Evolutionary conservation across 345 rosid genomes (phyloP).

Genomic region (Ceriops decandra): DNA sequence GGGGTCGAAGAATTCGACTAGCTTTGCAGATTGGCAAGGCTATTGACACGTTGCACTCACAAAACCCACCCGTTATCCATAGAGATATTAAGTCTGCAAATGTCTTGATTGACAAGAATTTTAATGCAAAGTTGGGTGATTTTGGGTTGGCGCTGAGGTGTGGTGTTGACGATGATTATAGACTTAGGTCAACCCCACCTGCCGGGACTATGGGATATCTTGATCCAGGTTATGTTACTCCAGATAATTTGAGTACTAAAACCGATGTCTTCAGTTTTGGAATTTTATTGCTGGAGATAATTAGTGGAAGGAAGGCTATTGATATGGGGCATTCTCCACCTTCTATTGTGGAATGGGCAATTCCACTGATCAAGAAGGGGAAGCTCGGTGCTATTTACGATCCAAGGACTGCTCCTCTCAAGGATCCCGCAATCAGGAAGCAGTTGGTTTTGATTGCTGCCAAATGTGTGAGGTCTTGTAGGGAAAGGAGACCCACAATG

Average conservation of each 20-base stretch:
- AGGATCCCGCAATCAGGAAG: slow-evolving; percentile 66
- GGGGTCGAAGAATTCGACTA: slow-evolving; percentile 76
- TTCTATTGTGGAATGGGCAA: slow-evolving; percentile 93
- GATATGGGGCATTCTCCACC: slow-evolving; percentile 90
- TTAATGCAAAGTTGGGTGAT: slow-evolving; percentile 88
- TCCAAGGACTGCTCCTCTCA: slow-evolving; percentile 60
- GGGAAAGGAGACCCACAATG: slow-evolving; percentile 93
- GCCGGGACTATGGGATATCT: slow-evolving; percentile 98
- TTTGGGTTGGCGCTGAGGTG: slow-evolving; percentile 90
- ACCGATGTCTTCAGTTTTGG: slow-evolving; percentile 97
- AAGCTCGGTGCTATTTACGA: slow-evolving; percentile 73
- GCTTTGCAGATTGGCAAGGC: slow-evolving; percentile 89
- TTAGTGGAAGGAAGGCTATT: slow-evolving; percentile 93
- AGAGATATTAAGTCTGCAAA: slow-evolving; percentile 96
- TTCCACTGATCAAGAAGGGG: slow-evolving; percentile 82
- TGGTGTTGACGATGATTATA: slow-evolving; percentile 61
- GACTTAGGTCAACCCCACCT: slow-evolving; percentile 85
- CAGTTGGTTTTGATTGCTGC: slow-evolving; percentile 81
- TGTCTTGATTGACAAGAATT: slow-evolving; percentile 82
- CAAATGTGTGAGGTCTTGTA: slow-evolving; percentile 91
- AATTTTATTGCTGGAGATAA: slow-evolving; percentile 86
- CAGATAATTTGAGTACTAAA: slow-evolving; percentile 87
- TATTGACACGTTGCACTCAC: slow-evolving; percentile 65
- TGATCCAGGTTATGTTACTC: slow-evolving; percentile 93
- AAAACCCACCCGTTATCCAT: slow-evolving; percentile 75